Percentiles rank a stretch among this genome's conserved stretches.
Conservation (phyloP, 1,139 yeast genomes). For the Suzukiozyma palmioleophila region DNA sequence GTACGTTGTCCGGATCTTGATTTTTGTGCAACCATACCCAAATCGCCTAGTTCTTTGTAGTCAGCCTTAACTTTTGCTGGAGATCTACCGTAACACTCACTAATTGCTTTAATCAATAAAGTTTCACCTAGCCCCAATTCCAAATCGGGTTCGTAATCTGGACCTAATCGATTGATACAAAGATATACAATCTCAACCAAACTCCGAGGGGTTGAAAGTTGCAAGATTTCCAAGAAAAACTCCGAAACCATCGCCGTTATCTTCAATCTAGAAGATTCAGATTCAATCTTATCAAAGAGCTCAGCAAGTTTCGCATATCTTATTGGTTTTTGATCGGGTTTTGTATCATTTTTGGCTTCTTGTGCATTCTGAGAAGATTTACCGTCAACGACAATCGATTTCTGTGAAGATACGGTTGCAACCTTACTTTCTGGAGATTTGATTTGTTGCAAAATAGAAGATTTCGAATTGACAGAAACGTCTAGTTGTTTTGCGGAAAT, state of each 20-base stretch:
- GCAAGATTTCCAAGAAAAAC: conserved; percentile 61
- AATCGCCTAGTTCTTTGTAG: conserved; percentile 78
- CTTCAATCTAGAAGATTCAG: conserved; percentile 75
- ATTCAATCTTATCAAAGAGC: conserved; percentile 71
- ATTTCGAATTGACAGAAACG: too few species aligned
- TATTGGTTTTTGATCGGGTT: conserved; percentile 17
- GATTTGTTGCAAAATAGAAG: too few species aligned
- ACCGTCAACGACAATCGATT: too few species aligned
- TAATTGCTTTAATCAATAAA: conserved; percentile 77
- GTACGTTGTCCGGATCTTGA: conserved; percentile 84
- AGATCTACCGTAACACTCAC: conserved; percentile 86
- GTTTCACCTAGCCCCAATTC: conserved; percentile 94
- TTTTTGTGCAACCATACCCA: conserved; percentile 83
- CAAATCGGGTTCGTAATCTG: conserved; percentile 86
- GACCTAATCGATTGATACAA: conserved; percentile 85
- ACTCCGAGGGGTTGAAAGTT: conserved; percentile 49
- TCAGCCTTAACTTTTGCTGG: conserved; percentile 66
- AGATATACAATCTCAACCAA: conserved; percentile 73
- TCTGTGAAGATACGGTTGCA: too few species aligned
- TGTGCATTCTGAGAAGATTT: too few species aligned
- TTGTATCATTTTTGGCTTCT: too few species aligned
- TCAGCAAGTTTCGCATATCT: conserved; percentile 63
- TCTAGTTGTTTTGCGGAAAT: too few species aligned
- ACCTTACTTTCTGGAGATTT: too few species aligned
- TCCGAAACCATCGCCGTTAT: conserved; percentile 71